Conservation (phyloP, 148 eudicot genomes). For the Silene latifolia region DNA sequence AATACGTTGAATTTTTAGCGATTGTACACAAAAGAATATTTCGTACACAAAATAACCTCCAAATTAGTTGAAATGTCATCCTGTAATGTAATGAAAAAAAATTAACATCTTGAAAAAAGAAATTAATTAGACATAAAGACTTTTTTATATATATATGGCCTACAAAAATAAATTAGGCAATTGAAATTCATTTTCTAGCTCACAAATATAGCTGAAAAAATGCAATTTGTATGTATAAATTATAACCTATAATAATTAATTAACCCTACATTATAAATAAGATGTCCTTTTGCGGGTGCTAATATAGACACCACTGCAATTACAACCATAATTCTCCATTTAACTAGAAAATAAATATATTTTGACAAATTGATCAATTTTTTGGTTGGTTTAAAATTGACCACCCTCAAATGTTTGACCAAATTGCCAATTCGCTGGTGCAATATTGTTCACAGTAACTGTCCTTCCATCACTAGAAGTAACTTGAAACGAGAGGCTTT, state of each 20-base stretch:
- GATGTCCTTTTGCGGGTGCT: constrained; percentile 15
- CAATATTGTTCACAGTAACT: constrained; percentile 55
- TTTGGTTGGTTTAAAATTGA: constrained; percentile 37
- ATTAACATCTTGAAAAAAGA: not conserved
- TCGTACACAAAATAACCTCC: no score
- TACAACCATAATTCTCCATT: constrained; percentile 2
- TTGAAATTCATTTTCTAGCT: constrained; percentile 6
- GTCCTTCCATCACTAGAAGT: constrained; percentile 75
- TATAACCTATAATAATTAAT: not conserved
- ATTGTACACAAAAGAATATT: no score
- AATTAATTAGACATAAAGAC: not conserved
- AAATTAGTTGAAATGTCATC: no score
- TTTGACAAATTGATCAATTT: not conserved
- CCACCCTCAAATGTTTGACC: constrained; percentile 67
- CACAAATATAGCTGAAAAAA: not conserved
- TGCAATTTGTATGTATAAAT: not conserved
- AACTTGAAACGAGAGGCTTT: constrained; percentile 58
- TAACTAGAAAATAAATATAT: not conserved
- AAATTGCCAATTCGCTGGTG: constrained; percentile 63
- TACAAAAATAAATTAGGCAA: constrained; percentile 8
- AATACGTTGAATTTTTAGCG: no score
- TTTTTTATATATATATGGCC: not conserved
- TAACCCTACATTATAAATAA: constrained; percentile 10
- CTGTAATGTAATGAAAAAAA: not conserved
- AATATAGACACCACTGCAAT: constrained; percentile 12